Conservation (phyloP, 1,284 basidiomycete species). For the Ganoderma lucidum region DNA sequence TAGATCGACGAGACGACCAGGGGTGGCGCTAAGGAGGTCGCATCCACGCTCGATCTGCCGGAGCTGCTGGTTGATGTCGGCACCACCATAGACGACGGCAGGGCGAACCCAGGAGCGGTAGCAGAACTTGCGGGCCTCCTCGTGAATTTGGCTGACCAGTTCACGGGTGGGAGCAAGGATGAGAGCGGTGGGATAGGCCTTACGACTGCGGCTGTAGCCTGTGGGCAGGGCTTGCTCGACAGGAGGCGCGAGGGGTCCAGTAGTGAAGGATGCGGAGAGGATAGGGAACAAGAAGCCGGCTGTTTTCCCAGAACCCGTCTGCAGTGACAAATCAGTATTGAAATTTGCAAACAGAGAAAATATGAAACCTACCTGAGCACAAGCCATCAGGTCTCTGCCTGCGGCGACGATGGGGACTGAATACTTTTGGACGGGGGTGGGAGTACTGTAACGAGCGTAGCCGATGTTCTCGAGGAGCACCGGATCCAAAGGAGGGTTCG, state of each 20-base stretch:
- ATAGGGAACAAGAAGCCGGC: constrained; percentile 99
- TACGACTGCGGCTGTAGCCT: constrained; percentile 77
- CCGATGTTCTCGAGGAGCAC: constrained; percentile 96
- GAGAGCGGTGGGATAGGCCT: constrained; percentile 95
- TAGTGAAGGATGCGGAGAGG: constrained; percentile 91
- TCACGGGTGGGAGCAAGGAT: constrained; percentile 98
- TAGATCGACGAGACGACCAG: constrained; percentile 97
- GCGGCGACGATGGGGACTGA: constrained; percentile 97
- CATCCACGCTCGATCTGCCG: constrained; percentile 96
- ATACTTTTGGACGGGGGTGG: constrained; percentile 99
- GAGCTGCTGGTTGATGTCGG: constrained; percentile 96
- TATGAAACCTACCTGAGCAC: constrained; percentile 80
- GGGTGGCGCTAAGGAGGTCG: constrained; percentile 97
- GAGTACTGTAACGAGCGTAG: constrained; percentile 92
- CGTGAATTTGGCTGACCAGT: constrained; percentile 99
- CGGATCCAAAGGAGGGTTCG: constrained; percentile 89
- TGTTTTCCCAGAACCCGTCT: constrained; percentile 99
- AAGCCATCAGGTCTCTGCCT: constrained; percentile 97
- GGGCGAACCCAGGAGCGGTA: constrained; percentile 99
- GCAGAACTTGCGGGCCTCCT: constrained; percentile 98
- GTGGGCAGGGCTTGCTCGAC: constrained; percentile 53
- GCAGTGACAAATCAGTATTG: constrained; percentile 33
- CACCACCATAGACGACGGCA: constrained; percentile 99
- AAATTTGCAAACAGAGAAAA: constrained; percentile 22
- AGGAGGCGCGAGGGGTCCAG: constrained; percentile 81